Evolutionary conservation across 2,329 filamentous ascomycete species (phyloP).

Genomic region (Colletotrichum cordylinicola): DNA sequence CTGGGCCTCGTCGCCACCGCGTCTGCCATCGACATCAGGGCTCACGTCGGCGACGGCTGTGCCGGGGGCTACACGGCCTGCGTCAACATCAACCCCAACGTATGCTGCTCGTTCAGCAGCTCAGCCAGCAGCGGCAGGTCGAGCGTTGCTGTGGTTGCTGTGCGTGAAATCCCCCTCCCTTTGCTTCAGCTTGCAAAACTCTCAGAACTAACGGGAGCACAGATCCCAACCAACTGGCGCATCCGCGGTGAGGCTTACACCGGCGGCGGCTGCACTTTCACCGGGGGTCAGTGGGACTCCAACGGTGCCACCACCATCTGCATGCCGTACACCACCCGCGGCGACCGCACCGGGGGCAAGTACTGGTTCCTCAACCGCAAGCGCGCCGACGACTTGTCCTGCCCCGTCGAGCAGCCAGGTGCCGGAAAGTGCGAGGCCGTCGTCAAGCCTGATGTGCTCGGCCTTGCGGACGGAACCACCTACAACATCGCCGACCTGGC

Average conservation of each 20-base stretch:
- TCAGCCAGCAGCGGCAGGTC: background rate
- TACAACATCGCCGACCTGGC: conserved; percentile 4
- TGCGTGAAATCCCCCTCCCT: background rate
- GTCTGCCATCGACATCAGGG: conserved; percentile 5
- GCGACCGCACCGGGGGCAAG: background rate
- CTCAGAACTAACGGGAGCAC: background rate
- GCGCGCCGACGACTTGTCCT: background rate
- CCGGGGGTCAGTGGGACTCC: background rate
- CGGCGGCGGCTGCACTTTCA: background rate
- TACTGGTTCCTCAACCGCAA: conserved; percentile 12
- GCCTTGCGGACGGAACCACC: conserved; percentile 4
- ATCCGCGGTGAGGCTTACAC: background rate
- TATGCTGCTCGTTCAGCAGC: conserved; percentile 7
- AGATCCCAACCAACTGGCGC: conserved; percentile 14
- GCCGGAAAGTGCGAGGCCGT: conserved; percentile 3
- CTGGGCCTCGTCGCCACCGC: background rate
- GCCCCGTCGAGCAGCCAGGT: conserved; percentile 5
- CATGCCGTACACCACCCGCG: background rate
- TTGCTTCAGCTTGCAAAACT: background rate
- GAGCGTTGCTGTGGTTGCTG: background rate
- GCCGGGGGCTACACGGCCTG: background rate
- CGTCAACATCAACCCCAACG: conserved; percentile 6
- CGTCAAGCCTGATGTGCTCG: background rate
- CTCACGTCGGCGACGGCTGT: background rate
- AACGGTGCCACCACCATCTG: background rate